Evolutionary conservation across 2,329 filamentous ascomycete genomes (phyloP).

Genomic region (Diaporthe destruens): DNA sequence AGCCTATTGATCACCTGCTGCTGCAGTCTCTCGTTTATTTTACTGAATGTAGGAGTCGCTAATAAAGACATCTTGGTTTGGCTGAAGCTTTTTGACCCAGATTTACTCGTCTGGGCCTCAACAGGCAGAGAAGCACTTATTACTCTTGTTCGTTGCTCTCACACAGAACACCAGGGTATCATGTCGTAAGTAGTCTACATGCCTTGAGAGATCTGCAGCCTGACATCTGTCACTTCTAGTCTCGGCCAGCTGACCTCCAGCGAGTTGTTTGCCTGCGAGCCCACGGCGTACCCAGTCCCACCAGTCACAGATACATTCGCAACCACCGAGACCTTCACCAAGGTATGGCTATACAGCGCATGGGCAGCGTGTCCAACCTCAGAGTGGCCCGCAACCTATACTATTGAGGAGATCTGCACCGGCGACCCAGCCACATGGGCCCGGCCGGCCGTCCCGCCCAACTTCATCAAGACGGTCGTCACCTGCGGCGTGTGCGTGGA

Average conservation of each 20-base stretch:
- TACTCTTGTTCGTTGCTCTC: neutral
- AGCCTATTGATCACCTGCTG: neutral
- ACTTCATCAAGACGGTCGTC: constrained; percentile 55
- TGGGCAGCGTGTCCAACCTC: constrained; percentile 55
- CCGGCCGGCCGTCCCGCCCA: constrained; percentile 51
- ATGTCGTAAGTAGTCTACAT: constrained; percentile 28
- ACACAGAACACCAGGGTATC: neutral
- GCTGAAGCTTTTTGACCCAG: neutral
- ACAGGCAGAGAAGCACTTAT: neutral
- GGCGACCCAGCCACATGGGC: constrained; percentile 49
- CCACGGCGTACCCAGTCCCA: constrained; percentile 29
- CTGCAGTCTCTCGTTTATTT: neutral
- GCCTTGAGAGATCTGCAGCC: neutral
- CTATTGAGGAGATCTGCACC: constrained; percentile 53
- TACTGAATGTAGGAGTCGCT: neutral
- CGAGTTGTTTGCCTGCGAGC: constrained; percentile 44
- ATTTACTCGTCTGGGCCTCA: constrained; percentile 5
- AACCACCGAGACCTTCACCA: constrained; percentile 50
- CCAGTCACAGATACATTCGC: constrained; percentile 41
- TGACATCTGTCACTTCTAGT: neutral
- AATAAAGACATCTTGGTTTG: neutral
- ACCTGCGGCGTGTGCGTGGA: constrained; percentile 51
- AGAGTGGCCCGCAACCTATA: constrained; percentile 57
- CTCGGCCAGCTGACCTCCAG: constrained; percentile 37
- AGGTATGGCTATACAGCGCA: constrained; percentile 53